Conservation (phyloP, 352 stramenopile genomes). For the Globisporangium carolinianum region DNA sequence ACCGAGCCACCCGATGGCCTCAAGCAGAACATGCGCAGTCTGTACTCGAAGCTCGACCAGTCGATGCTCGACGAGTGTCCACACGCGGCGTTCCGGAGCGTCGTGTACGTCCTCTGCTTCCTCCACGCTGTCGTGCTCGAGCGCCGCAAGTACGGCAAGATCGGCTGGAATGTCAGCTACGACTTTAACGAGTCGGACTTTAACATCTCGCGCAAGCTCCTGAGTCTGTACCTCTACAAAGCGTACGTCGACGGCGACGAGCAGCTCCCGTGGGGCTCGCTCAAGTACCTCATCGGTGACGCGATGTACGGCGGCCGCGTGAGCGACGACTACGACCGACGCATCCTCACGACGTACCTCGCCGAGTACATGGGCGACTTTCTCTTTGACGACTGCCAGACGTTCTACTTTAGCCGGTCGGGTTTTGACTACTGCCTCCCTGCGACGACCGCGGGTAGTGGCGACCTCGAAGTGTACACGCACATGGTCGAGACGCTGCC, state of each 20-base stretch:
- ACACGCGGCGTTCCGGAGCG: conserved; percentile 87
- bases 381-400: conserved; percentile 92
- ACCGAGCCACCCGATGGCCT: conserved; percentile 94
- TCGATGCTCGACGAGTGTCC: conserved; percentile 90
- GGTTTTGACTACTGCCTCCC: conserved; percentile 92
- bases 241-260: conserved; percentile 90
- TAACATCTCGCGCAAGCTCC: conserved; percentile 88
- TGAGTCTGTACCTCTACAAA: conserved; percentile 92
- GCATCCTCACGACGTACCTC: conserved; percentile 91
- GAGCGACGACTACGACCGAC: conserved; percentile 94
- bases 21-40: conserved; percentile 95
- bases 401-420: conserved; percentile 91
- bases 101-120: conserved; percentile 95
- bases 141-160: conserved; percentile 95
- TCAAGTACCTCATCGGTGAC: conserved; percentile 95
- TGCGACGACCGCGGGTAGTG: conserved; percentile 13
- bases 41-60: conserved; percentile 90
- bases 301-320: conserved; percentile 96
- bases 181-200: conserved; percentile 97
- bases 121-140: conserved; percentile 94
- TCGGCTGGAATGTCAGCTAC: conserved; percentile 96
- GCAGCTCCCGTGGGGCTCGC: conserved; percentile 90
- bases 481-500: conserved; percentile 86
- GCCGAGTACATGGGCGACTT: conserved; percentile 97
- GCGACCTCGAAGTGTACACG: conserved; percentile 73